Percentiles rank a stretch among this genome's conserved stretches.
phyloP scores from a whole-genome alignment of 805 yeast genomes.

The Saturnispora halmiae region DNA sequence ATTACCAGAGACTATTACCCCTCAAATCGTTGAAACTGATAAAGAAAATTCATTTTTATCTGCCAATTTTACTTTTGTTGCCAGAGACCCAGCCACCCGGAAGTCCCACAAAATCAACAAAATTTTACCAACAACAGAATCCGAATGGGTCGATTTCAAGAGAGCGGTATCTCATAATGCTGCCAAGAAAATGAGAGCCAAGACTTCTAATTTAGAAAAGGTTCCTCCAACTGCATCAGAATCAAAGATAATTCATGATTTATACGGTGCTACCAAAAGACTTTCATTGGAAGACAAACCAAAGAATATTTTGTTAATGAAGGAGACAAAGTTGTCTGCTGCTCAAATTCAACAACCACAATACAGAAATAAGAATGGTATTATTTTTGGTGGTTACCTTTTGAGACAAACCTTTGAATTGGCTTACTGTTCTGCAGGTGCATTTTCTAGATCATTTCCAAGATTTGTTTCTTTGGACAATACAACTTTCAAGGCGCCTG shows the following conservation, averaged over 20 bases:
- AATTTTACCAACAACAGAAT: conserved; percentile 62
- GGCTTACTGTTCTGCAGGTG: conserved; percentile 88
- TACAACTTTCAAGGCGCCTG: conserved; percentile 88
- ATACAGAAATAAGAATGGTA: conserved; percentile 88
- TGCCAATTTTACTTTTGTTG: conserved; percentile 92
- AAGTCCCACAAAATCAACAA: conserved; percentile 80
- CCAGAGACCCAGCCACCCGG: conserved; percentile 89
- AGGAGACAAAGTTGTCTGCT: conserved; percentile 59
- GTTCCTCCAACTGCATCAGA: conserved; percentile 76
- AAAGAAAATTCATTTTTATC: conserved; percentile 63
- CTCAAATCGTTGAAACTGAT: conserved; percentile 44
- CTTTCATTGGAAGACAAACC: conserved; percentile 34
- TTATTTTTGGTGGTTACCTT: conserved; percentile 92
- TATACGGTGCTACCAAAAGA: conserved; percentile 53
- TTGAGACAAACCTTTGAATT: conserved; percentile 88
- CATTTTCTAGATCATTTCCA: conserved; percentile 77
- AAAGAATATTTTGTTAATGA: conserved; percentile 53
- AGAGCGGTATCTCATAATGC: conserved; percentile 87
- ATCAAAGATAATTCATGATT: conserved; percentile 60
- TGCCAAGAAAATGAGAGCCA: conserved; percentile 72
- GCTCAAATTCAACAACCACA: conserved; percentile 94
- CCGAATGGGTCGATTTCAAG: conserved; percentile 75
- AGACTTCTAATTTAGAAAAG: conserved; percentile 46
- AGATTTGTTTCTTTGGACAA: conserved; percentile 85
- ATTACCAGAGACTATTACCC: conserved; percentile 41